phyloP scores from a whole-genome alignment of 1,284 basidiomycete genomes.

The Malassezia caprae region DNA sequence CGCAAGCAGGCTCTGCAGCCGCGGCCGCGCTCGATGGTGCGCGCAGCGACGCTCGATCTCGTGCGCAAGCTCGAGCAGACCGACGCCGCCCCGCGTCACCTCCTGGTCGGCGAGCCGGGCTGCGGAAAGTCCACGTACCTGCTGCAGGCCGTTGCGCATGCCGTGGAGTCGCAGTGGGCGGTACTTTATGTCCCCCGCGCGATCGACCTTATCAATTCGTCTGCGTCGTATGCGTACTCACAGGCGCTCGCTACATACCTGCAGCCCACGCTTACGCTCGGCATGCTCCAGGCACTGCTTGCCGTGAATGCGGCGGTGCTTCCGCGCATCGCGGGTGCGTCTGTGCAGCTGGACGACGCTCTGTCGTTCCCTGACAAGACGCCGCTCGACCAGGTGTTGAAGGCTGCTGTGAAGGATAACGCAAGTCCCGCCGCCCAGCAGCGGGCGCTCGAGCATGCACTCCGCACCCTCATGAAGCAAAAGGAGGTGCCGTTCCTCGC shows the following conservation, averaged over 20 bases:
- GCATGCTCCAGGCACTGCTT: conserved; percentile 46
- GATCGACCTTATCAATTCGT: conserved; percentile 66
- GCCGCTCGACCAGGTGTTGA: conserved; percentile 21
- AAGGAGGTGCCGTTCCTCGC: conserved; percentile 63
- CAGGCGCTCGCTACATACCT: conserved; percentile 65
- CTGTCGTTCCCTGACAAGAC: conserved; percentile 16
- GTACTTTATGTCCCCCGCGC: conserved; percentile 81
- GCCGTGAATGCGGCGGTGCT: conserved; percentile 43
- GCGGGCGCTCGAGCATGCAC: conserved; percentile 58
- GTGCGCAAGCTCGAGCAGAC: conserved; percentile 22
- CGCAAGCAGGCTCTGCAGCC: conserved; percentile 32
- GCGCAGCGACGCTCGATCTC: conserved; percentile 17
- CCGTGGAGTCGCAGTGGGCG: conserved; percentile 63
- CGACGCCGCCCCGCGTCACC: conserved; percentile 8
- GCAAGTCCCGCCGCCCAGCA: conserved; percentile 45
- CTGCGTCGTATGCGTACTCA: conserved; percentile 66
- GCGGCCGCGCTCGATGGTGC: conserved; percentile 13
- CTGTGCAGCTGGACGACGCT: conserved; percentile 18
- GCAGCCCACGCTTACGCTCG: conserved; percentile 56
- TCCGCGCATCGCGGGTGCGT: conserved; percentile 15
- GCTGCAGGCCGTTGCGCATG: conserved; percentile 69
- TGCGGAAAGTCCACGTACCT: conserved; percentile 75
- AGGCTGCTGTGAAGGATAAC: conserved; percentile 8
- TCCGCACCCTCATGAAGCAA: conserved; percentile 62
- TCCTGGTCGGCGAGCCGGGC: conserved; percentile 57